Evolutionary conservation across 2,329 filamentous ascomycete species (phyloP), one percentile per base, ranked within the genome.

Genomic region (Purpureocillium lavendulum): DNA sequence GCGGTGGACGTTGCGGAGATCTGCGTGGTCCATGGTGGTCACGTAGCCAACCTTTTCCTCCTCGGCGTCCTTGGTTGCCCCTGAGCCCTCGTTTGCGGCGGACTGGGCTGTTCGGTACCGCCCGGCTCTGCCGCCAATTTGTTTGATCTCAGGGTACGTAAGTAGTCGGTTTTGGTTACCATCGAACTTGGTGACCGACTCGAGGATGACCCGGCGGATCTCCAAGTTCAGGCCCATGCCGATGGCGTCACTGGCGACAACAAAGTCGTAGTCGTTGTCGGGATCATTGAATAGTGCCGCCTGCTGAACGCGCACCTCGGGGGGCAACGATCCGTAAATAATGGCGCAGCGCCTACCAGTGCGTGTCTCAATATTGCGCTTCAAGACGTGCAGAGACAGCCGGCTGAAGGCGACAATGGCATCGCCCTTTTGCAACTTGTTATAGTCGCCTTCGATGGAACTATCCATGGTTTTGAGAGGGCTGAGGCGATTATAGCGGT

Each of bases 211-310:
- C 18, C 94, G 84, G 56, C 88, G 92, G 57, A 96, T 87, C 61
- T 80, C 88, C 58, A 98, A 64, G 54, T 98, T 98, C 16, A 98
- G 67, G 1, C 94, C 92, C 90, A 98, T 97, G 30, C 92, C 92
- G 45, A 98, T 90, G 35, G 92, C 92, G 62, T 96, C 88, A 51
- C 87, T 96, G 8, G 94, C 92, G 18, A 92, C 89, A 6, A 98
- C 70, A 50, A 81, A 94, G 57, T 98, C 92, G 56, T 96, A 98
- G 43, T 96, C 89, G 57, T 94, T 98, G 56, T 94, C 64, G 0
- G 88, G 89, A 47, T 97, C 86, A 55, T 98, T 98, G 70, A 98
- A 98, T 0, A 97, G 70, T 13, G 80, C 79, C 1, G 92, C 92
- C 64, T 98, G 92, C 55, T 90, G 81, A 3, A 88, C 87, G 45